Conservation (phyloP, 163 green algal species). For the Scenedesmus sp. region DNA sequence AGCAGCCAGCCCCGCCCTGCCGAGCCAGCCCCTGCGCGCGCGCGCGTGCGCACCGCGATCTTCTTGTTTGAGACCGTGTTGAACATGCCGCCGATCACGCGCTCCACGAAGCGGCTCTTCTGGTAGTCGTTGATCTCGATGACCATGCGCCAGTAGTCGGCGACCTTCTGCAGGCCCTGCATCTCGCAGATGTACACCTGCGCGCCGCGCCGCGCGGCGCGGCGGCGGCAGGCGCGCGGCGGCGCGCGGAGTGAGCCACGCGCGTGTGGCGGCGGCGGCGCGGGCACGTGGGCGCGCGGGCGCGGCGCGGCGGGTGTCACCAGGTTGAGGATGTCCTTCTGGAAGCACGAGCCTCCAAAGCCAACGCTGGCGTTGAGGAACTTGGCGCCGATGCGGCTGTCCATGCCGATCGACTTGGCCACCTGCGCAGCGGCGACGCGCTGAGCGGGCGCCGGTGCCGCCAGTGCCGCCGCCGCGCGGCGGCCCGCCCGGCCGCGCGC, state of each 20-base stretch:
- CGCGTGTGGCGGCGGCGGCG: too few species aligned
- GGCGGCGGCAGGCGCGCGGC: too few species aligned
- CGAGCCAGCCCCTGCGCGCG: too few species aligned
- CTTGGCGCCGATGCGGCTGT: constrained; percentile 96
- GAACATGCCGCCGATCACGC: constrained; percentile 98
- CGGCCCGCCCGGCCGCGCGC: background rate
- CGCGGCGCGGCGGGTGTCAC: constrained; percentile 66
- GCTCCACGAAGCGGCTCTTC: constrained; percentile 98
- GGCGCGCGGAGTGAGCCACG: too few species aligned
- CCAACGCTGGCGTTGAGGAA: constrained; percentile 98
- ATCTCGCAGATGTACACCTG: constrained; percentile 98
- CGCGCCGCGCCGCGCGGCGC: too few species aligned
- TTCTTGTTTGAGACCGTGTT: constrained; percentile 99
- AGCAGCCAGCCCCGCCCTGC: too few species aligned
- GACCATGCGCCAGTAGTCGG: constrained; percentile 45
- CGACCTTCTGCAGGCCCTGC: constrained; percentile 84
- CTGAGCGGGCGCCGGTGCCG: background rate
- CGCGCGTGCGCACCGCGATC: constrained; percentile 62
- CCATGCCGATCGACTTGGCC: constrained; percentile 88
- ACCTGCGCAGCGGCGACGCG: constrained; percentile 48
- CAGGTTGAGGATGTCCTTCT: constrained; percentile 99
- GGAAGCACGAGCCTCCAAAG: constrained; percentile 99
- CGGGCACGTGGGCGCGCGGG: too few species aligned
- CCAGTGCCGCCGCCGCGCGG: background rate
- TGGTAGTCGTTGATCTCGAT: constrained; percentile 98